Base-by-base conservation (phyloP, 164 flowering plant genomes). In the Magnolia changhungtana region DNA sequence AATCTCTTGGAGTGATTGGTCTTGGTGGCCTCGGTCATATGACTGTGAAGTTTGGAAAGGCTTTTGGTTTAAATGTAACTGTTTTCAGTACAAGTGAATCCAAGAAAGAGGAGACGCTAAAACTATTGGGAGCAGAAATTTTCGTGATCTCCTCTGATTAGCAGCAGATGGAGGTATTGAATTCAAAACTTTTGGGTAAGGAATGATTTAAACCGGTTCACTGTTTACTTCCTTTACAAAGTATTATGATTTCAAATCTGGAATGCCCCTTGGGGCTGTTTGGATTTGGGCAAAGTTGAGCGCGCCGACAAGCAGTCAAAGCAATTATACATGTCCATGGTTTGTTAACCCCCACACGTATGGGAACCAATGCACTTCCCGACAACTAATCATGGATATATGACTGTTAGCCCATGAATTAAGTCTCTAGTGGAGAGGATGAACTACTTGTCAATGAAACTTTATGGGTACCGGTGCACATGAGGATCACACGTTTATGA, bases 1-100 rank as follows among this genome's bases (percentile, higher is more conserved):
- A 89, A 81, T 87, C 90, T 77, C 87, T 92, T 0, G 97, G 92
- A 49, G 95, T 92, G 74, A 78, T 92, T 73, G 96, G 96, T 37
- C 88, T 90, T 5, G 96, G 96, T 78, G 96, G 96, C 61, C 90
- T 92, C 31, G 96, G 94, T 72, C 96, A 92, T 83, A 82, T 92
- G 89, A 94, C 96, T 31, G 92, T 89, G 73, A 87, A 89, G 76
- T 90, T 90, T 71, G 96, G 96, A 6, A 92, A 92, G 85, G 92
- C 92, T 74, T 92, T 90, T 75, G 92, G 96, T 72, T 76, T 92
- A 65, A 79, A 81, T 6, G 92, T 92, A 13, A 90, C 92, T 66
- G 89, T 92, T 78, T 84, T 92, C 73, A 92, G 94, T 84, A 89
- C 96, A 8, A 89, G 91, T 79, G 77, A 75, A 31, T 89, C 94